Conservation (phyloP, 768 basidiomycete species). For the Hypholoma sublateritium region DNA sequence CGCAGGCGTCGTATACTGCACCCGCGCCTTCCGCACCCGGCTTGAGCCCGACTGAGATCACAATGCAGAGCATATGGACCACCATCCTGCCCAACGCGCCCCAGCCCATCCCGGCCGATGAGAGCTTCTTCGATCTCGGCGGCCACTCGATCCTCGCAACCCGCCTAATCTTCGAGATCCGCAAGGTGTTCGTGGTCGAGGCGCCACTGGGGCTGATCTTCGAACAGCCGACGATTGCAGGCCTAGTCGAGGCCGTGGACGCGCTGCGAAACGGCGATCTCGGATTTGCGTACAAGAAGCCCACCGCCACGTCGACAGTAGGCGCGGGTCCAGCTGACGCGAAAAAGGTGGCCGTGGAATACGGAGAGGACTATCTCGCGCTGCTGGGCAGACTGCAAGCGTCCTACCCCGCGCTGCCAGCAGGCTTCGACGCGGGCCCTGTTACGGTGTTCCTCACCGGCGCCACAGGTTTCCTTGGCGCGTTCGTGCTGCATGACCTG, state of each 20-base stretch:
- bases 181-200: conserved; percentile 87
- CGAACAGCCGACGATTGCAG: conserved; percentile 81
- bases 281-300: conserved; percentile 49
- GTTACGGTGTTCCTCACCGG: conserved; percentile 93
- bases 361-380: conserved; percentile 74
- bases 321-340: conserved; percentile 7
- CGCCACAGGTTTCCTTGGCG: conserved; percentile 95
- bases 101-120: conserved; percentile 78
- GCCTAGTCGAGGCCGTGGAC: conserved; percentile 78
- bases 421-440: conserved; percentile 50
- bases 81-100: conserved; percentile 78
- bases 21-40: conserved; percentile 40
- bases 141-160: conserved; percentile 99
- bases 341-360: conserved; percentile 45
- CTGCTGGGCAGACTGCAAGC: conserved; percentile 58
- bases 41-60: conserved; percentile 71
- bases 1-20: conserved; percentile 53
- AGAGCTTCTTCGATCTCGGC: conserved; percentile 97
- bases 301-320: conserved; percentile 5
- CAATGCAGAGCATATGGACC: conserved; percentile 84
- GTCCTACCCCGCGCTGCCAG: conserved; percentile 60
- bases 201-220: conserved; percentile 93
- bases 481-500: conserved; percentile 84
- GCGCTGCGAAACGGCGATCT: conserved; percentile 75
- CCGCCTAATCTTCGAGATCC: conserved; percentile 93